Percentiles rank a stretch among this genome's conserved stretches.
Conservation (phyloP, 225 moss, liverwort and hornwort genomes). For the Pseudisothecium myosuroides region DNA sequence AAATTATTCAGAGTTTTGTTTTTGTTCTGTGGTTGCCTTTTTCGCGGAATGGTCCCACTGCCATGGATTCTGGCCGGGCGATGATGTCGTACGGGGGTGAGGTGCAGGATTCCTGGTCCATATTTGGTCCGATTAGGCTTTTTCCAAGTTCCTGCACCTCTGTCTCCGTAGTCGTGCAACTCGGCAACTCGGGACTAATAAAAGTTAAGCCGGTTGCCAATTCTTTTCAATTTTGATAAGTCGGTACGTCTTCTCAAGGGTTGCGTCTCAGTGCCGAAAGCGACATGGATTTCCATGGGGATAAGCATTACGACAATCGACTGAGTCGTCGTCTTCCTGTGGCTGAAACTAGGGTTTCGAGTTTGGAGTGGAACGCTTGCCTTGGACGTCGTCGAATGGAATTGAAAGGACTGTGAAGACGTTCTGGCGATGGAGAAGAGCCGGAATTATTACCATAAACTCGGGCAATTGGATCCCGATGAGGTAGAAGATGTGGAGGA, state of each 20-base stretch:
- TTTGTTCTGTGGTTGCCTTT: background rate
- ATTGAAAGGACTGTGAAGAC: background rate
- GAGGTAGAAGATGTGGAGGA: constrained; percentile 14
- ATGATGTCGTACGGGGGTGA: background rate
- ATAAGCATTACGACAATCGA: background rate
- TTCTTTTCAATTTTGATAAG: background rate
- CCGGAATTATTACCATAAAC: background rate
- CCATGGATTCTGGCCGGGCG: background rate
- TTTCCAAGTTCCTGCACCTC: background rate
- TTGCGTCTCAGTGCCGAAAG: background rate
- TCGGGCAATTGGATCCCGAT: background rate
- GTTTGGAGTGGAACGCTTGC: background rate
- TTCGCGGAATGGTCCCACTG: background rate
- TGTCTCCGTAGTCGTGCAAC: background rate
- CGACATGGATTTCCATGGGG: background rate
- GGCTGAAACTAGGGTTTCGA: background rate
- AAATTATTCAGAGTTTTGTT: background rate
- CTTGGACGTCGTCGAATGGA: background rate
- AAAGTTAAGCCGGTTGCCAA: background rate
- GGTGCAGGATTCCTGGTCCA: background rate
- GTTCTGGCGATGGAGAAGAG: constrained; percentile 1
- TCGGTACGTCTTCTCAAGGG: background rate
- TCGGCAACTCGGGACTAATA: background rate
- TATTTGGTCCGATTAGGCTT: background rate
- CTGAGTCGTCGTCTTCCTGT: background rate